phyloP scores from a whole-genome alignment of 225 moss, liverwort and hornwort species.

The Lunularia cruciata region DNA sequence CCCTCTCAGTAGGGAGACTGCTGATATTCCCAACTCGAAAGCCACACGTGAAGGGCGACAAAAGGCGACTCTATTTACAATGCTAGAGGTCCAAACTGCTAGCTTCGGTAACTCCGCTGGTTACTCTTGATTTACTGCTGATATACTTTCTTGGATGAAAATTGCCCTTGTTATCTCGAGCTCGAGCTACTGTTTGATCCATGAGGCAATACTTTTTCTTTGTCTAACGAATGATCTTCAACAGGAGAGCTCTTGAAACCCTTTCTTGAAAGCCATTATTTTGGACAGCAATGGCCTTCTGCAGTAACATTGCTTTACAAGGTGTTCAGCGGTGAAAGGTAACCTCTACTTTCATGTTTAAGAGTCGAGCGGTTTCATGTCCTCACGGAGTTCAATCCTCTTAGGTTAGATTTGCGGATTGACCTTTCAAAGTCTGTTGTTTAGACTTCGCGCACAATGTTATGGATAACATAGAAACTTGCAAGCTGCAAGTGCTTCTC shows the following conservation, averaged over 20 bases:
- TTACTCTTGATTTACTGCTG: neutral
- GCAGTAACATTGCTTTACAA: constrained; percentile 72
- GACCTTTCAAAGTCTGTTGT: too few relatives aligned
- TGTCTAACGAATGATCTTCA: neutral
- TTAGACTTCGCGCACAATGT: too few relatives aligned
- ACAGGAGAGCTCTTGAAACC: constrained; percentile 82
- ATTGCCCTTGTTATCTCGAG: too few relatives aligned
- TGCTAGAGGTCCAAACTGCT: constrained; percentile 33
- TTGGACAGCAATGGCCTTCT: constrained; percentile 56
- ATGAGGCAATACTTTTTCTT: neutral
- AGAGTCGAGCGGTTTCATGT: too few relatives aligned
- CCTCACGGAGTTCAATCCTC: too few relatives aligned
- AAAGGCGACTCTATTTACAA: constrained; percentile 7
- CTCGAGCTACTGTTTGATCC: too few relatives aligned
- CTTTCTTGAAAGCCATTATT: constrained; percentile 57
- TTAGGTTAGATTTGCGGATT: too few relatives aligned
- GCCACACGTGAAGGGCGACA: neutral
- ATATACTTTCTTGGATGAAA: too few relatives aligned
- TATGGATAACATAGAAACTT: too few relatives aligned
- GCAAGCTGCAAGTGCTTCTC: too few relatives aligned
- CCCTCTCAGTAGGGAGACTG: neutral
- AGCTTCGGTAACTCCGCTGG: constrained; percentile 27
- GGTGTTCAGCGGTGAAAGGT: constrained; percentile 96
- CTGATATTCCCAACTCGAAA: neutral
- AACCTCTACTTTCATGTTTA: neutral